Conservation (phyloP, 169 alveolate genomes). For the Cryptosporidium baileyi region DNA sequence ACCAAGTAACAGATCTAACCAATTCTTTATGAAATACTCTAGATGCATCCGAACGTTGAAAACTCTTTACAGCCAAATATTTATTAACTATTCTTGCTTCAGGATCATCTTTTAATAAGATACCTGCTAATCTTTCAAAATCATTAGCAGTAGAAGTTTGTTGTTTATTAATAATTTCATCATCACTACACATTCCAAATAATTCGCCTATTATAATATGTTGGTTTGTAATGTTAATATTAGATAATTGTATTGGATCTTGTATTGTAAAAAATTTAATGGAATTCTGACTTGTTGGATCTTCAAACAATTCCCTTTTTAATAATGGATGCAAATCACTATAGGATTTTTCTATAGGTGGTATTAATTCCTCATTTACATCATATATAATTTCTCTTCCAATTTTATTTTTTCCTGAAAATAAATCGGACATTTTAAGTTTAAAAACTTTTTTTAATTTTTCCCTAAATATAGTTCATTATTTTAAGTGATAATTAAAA, state of each 20-base stretch:
- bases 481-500: too few relatives aligned
- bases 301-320: conserved; percentile 34
- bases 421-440: neutral
- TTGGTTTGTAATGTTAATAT: neutral
- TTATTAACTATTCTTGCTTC: conserved; percentile 80
- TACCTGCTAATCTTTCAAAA: conserved; percentile 77
- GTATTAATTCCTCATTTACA: conserved; percentile 13
- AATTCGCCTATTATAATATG: conserved; percentile 76
- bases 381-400: conserved; percentile 35
- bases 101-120: conserved; percentile 70
- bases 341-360: conserved; percentile 27
- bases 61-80: conserved; percentile 79
- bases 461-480: too few relatives aligned
- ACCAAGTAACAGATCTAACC: conserved; percentile 83
- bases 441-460: too few relatives aligned
- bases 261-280: conserved; percentile 17
- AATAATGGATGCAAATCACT: conserved; percentile 1
- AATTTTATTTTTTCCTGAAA: conserved; percentile 9
- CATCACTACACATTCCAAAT: conserved; percentile 80
- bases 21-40: conserved; percentile 79
- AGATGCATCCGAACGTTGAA: conserved; percentile 86
- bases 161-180: conserved; percentile 80
- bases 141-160: conserved; percentile 83
- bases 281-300: neutral
- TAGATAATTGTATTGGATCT: conserved; percentile 29